phyloP scores from a whole-genome alignment of 495 filamentous ascomycete species.

The Achaetomiella virescens region DNA sequence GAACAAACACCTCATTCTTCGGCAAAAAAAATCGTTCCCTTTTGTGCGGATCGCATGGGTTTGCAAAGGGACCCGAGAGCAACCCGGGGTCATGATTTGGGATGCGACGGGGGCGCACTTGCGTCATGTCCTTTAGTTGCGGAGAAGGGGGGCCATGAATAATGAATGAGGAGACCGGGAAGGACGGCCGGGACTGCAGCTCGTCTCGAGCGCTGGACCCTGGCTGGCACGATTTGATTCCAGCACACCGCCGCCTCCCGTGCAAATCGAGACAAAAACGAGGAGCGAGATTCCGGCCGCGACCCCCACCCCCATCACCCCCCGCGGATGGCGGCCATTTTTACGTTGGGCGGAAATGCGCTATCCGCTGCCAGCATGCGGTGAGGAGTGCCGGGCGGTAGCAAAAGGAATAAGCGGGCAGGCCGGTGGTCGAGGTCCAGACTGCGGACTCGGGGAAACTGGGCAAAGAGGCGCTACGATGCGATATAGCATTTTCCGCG shows the following conservation, averaged over 20 bases:
- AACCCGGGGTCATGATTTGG: background rate
- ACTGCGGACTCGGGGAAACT: background rate
- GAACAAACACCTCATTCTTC: too few relatives aligned
- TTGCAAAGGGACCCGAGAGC: background rate
- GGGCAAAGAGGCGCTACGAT: slow-evolving; percentile 8
- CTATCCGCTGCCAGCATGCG: slow-evolving; percentile 22
- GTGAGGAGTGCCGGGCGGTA: slow-evolving; percentile 13
- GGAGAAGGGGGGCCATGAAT: background rate
- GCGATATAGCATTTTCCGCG: slow-evolving; percentile 8
- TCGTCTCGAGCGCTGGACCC: background rate
- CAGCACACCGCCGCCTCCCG: background rate
- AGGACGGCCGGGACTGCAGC: slow-evolving; percentile 3
- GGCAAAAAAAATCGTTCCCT: background rate
- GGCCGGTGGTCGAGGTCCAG: background rate
- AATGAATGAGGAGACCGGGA: background rate
- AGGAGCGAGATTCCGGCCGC: slow-evolving; percentile 5
- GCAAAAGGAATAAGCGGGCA: slow-evolving; percentile 5
- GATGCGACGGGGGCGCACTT: background rate
- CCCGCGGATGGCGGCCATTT: slow-evolving; percentile 1
- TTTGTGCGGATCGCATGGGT: background rate
- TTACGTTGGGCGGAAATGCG: slow-evolving; percentile 4
- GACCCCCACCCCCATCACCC: too few relatives aligned
- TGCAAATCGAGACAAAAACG: background rate
- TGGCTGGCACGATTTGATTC: background rate
- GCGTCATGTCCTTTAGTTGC: slow-evolving; percentile 3